phyloP scores from a whole-genome alignment of 2,329 filamentous ascomycete genomes.

The Cladosporium austrohemisphaericum region DNA sequence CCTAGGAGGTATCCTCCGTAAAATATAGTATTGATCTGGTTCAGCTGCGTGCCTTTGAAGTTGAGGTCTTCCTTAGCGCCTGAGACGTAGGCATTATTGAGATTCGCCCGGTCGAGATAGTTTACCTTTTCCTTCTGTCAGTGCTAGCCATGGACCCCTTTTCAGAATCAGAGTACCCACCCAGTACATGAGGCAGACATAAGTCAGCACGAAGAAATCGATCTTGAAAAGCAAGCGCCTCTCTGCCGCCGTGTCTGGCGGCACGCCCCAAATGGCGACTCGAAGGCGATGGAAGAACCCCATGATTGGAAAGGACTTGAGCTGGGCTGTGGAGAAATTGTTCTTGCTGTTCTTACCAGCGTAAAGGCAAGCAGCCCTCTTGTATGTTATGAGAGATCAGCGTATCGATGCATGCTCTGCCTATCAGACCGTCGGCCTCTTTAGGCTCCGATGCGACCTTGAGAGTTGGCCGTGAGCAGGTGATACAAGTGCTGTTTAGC shows the following conservation, averaged over 20 bases:
- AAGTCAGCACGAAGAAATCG: slow-evolving; percentile 34
- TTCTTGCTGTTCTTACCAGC: background rate
- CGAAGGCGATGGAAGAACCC: slow-evolving; percentile 22
- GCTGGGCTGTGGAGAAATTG: background rate
- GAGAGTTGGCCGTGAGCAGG: too few species aligned
- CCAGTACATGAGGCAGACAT: slow-evolving; percentile 41
- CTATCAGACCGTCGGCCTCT: background rate
- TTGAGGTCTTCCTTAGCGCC: slow-evolving; percentile 52
- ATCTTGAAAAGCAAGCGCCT: slow-evolving; percentile 27
- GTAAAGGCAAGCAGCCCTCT: background rate
- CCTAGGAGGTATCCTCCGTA: slow-evolving; percentile 47
- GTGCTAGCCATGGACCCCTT: too few species aligned
- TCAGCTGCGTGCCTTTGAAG: slow-evolving; percentile 49
- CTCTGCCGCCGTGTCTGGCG: slow-evolving; percentile 25
- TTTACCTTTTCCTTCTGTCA: slow-evolving; percentile 18
- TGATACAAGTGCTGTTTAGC: too few species aligned
- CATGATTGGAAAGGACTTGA: slow-evolving; percentile 17
- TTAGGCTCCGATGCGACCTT: slow-evolving; percentile 1
- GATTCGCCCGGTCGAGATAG: slow-evolving; percentile 49
- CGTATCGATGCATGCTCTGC: slow-evolving; percentile 1
- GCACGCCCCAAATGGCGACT: slow-evolving; percentile 26
- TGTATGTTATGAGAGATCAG: background rate
- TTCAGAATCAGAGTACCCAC: too few species aligned
- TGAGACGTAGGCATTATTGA: slow-evolving; percentile 54
- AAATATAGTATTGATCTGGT: slow-evolving; percentile 36